Evolutionary conservation across 2,329 filamentous ascomycete genomes (phyloP), one percentile per base, ranked within the genome.

Genomic region (Laburnicola sp.): DNA sequence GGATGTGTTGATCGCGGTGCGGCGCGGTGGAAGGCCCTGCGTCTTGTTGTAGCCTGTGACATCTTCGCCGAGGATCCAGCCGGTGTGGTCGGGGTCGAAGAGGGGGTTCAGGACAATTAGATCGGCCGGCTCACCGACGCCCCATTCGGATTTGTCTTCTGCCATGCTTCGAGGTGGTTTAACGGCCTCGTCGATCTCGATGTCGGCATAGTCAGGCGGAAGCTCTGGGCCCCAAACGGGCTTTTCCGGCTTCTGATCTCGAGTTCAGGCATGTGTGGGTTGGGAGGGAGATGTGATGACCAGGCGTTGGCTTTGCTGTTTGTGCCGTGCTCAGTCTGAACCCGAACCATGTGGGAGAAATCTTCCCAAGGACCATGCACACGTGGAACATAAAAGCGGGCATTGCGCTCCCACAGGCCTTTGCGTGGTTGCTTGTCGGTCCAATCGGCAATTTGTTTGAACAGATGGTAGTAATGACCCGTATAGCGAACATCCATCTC

Each of bases 401-500:
- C 80, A 43, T 84, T 86, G 41, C 88, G 83, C 69, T 93, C 89
- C 89, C 89, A 93, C 7, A 91, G 77, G n/a, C 84, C 83, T 53
- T 84, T 82, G 26, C 88, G 82, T 1, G 86, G 83, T 66, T 93
- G 88, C 42, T 82, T 71, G 50, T 80, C 80, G 2, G 86, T 83
- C 85, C 88, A 93, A 39, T 79, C 75, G 10, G 80, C 80, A 9
- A 90, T 78, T 37, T 84, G 82, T 55, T 87, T 79, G 57, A 93
- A 86, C 10, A 93, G 80, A 65, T 92, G 87, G 72, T 91, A 91
- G 76, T 89, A 93, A 73, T 96, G 91, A 31, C 91, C 91, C 0
- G 88, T 94, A 71, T 95, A 96, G 27, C 91, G 86, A 38, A 92
- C 85, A 65, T 96, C 91, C 86, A 96, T 93, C 72, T 96, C 91